These are phyloP conservation scores for Liquidambar formosana DNA, from an alignment of 164 flowering plant genomes.

Conservation along the genomic window DNA sequence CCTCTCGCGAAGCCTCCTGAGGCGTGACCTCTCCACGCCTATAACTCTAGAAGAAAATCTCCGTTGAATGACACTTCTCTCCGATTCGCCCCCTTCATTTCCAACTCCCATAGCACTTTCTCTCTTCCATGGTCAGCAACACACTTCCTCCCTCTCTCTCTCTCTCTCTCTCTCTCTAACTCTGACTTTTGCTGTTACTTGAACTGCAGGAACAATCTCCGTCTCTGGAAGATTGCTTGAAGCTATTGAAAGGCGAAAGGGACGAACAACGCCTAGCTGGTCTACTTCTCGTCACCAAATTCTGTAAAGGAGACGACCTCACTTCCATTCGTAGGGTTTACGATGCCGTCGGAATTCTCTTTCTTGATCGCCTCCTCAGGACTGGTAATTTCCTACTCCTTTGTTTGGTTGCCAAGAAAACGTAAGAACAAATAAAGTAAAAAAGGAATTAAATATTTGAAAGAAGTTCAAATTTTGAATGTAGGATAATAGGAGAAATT, in stretches of 20 bases:
- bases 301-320: slow-evolving; percentile 63
- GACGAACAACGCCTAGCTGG: slow-evolving; percentile 95
- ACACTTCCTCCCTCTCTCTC: slow-evolving; percentile 11
- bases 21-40: too few relatives aligned
- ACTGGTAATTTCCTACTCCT: slow-evolving; percentile 49
- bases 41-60: too few relatives aligned
- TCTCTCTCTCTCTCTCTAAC: background rate
- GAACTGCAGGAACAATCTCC: slow-evolving; percentile 29
- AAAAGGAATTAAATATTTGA: background rate
- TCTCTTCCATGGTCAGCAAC: background rate
- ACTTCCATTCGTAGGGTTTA: slow-evolving; percentile 57
- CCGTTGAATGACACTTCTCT: background rate
- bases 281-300: slow-evolving; percentile 74
- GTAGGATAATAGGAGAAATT: background rate
- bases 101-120: background rate
- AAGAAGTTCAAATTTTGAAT: background rate
- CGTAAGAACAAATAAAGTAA: background rate
- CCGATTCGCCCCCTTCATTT: too few relatives aligned
- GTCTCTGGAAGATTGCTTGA: slow-evolving; percentile 71
- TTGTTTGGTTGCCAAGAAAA: background rate
- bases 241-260: slow-evolving; percentile 77
- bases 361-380: slow-evolving; percentile 82
- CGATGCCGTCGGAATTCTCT: slow-evolving; percentile 64
- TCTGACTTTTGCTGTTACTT: background rate
- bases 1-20: too few relatives aligned